These are phyloP conservation scores for Mycena maculata DNA, from an alignment of 768 basidiomycete genomes.

Conservation along the genomic window DNA sequence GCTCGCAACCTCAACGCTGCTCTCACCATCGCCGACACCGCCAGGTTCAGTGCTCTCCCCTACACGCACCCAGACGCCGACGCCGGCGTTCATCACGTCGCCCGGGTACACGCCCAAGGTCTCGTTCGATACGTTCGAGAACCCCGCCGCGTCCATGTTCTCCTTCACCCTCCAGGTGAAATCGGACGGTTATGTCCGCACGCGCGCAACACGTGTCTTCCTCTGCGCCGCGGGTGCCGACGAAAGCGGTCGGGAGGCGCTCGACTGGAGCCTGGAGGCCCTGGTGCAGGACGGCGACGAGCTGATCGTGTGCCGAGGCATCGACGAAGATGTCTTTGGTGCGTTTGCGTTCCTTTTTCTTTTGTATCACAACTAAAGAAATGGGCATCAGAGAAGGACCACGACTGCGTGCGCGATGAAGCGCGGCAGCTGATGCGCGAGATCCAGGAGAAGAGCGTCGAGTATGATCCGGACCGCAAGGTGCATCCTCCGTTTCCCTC, in stretches of 20 bases:
- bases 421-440: slow-evolving; percentile 83
- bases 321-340: slow-evolving; percentile 90
- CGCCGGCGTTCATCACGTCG: too few relatives aligned
- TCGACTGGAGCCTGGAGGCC: slow-evolving; percentile 92
- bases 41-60: slow-evolving; percentile 23
- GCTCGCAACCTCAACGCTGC: slow-evolving; percentile 30
- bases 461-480: slow-evolving; percentile 82
- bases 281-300: slow-evolving; percentile 93
- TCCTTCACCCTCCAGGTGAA: slow-evolving; percentile 89
- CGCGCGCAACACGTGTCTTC: slow-evolving; percentile 85
- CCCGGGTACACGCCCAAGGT: slow-evolving; percentile 73
- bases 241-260: slow-evolving; percentile 87
- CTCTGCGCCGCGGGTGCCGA: slow-evolving; percentile 90
- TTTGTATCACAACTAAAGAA: neutral
- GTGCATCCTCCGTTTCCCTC: slow-evolving; percentile 44
- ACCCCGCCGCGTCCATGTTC: slow-evolving; percentile 84
- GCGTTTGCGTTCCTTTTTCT: slow-evolving; percentile 35
- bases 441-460: slow-evolving; percentile 85
- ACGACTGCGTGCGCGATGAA: slow-evolving; percentile 82
- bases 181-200: slow-evolving; percentile 81
- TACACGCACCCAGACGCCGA: slow-evolving; percentile 26
- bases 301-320: slow-evolving; percentile 89
- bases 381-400: slow-evolving; percentile 71
- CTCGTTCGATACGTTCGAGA: slow-evolving; percentile 90
- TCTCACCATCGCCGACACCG: slow-evolving; percentile 24